Evolutionary conservation across 352 stramenopile species (phyloP).

Genomic region (Globisporangium paddicum): DNA sequence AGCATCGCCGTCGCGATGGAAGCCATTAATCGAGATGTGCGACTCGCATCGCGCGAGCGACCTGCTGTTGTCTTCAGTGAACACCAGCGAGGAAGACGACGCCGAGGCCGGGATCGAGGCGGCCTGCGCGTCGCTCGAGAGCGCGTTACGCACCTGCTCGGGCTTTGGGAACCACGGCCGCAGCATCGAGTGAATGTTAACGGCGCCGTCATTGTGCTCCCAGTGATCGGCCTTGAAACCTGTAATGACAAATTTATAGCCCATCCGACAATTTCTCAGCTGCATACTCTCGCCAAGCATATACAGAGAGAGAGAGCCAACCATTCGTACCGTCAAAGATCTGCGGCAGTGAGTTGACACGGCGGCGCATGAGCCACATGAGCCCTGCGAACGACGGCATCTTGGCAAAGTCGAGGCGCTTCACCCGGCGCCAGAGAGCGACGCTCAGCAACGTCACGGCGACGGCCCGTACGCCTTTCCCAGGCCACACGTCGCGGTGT

Average conservation of each 20-base stretch:
- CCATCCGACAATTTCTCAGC: neutral
- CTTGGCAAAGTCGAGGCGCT: slow-evolving; percentile 57
- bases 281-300: neutral
- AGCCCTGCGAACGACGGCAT: slow-evolving; percentile 52
- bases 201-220: slow-evolving; percentile 69
- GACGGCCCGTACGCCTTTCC: slow-evolving; percentile 7
- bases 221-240: slow-evolving; percentile 53
- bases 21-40: slow-evolving; percentile 70
- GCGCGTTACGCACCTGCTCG: slow-evolving; percentile 24
- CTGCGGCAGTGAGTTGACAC: slow-evolving; percentile 38
- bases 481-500: neutral
- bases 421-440: slow-evolving; percentile 29
- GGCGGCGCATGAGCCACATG: slow-evolving; percentile 56
- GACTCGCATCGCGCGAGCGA: slow-evolving; percentile 45
- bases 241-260: slow-evolving; percentile 3
- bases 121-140: slow-evolving; percentile 16
- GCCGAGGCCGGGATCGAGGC: slow-evolving; percentile 31
- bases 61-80: neutral
- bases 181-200: slow-evolving; percentile 75
- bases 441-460: slow-evolving; percentile 18
- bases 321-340: slow-evolving; percentile 43
- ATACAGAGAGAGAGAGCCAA: neutral
- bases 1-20: slow-evolving; percentile 33
- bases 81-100: slow-evolving; percentile 28
- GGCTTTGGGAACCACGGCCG: slow-evolving; percentile 58